Evolutionary conservation across 345 rosid genomes (phyloP).

Genomic region (Streptanthus diversifolius): DNA sequence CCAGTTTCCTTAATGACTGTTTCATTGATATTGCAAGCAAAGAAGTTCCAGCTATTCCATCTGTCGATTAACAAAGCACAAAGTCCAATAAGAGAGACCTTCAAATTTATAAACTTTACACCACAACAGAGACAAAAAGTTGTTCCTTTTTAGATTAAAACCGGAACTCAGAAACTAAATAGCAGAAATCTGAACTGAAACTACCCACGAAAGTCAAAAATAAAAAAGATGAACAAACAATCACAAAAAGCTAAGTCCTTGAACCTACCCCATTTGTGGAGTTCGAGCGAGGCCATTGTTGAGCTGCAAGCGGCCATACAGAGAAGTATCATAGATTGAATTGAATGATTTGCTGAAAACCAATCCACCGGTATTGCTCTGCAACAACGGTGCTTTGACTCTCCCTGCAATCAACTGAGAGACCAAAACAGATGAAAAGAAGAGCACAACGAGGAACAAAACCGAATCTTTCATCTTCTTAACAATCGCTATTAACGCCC

Average conservation of each 20-base stretch:
- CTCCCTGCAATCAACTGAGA: constrained; percentile 45
- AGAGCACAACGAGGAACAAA: constrained; percentile 20
- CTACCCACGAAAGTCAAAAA: not conserved
- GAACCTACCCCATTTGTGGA: constrained; percentile 89
- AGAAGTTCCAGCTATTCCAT: constrained; percentile 99
- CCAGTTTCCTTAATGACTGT: constrained; percentile 87
- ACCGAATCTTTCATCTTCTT: constrained; percentile 12
- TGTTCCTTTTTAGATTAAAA: not conserved
- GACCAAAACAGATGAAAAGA: constrained; percentile 29
- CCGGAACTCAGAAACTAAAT: not conserved
- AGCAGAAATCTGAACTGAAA: not conserved
- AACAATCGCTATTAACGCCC: constrained; percentile 16
- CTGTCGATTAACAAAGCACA: constrained; percentile 45
- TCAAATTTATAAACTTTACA: constrained; percentile 1
- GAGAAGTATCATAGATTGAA: constrained; percentile 64
- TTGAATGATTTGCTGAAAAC: constrained; percentile 48
- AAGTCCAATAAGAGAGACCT: not conserved
- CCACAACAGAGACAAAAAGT: not conserved
- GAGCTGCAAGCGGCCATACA: constrained; percentile 73
- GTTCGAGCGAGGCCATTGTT: constrained; percentile 76
- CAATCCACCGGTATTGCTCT: constrained; percentile 26
- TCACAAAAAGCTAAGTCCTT: not conserved
- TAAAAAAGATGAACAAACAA: not conserved
- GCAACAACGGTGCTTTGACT: constrained; percentile 41
- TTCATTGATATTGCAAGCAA: constrained; percentile 82